phyloP scores from a whole-genome alignment of 768 basidiomycete genomes.

The Naganishia kalamii region DNA sequence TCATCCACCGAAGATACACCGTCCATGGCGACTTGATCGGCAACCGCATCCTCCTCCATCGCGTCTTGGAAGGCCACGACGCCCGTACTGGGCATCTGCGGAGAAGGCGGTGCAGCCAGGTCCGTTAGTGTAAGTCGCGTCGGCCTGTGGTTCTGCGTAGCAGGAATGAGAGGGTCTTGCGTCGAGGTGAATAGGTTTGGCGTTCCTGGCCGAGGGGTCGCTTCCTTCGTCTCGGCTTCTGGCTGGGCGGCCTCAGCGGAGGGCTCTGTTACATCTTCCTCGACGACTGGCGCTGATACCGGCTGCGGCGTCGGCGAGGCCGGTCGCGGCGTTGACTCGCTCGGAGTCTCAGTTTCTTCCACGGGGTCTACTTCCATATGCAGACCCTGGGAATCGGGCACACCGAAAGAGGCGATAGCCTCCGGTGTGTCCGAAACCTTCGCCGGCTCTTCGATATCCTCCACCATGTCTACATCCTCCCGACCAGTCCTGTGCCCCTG shows the following conservation, averaged over 20 bases:
- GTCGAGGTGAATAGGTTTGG: background rate
- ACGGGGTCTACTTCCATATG: background rate
- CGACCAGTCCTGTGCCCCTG: background rate
- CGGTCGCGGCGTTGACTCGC: background rate
- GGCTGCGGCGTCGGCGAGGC: background rate
- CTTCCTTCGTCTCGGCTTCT: background rate
- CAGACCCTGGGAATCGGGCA: background rate
- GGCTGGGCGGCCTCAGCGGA: background rate
- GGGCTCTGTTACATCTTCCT: background rate
- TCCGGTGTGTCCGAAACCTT: background rate
- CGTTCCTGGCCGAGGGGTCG: background rate
- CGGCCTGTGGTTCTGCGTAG: background rate
- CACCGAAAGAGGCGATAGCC: background rate
- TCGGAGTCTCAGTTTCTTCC: background rate
- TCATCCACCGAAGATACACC: background rate
- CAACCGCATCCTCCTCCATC: conserved; percentile 7
- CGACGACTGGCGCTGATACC: background rate
- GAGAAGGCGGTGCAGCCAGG: background rate
- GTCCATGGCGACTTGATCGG: conserved; percentile 8
- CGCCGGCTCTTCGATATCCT: background rate
- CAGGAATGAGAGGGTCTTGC: conserved; percentile 1
- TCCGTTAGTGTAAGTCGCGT: background rate
- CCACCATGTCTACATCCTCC: background rate
- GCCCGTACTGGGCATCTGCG: conserved; percentile 6
- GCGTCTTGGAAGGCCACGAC: conserved; percentile 6